phyloP scores from a whole-genome alignment of 139 green algal genomes.

The Gonium pectorale region DNA sequence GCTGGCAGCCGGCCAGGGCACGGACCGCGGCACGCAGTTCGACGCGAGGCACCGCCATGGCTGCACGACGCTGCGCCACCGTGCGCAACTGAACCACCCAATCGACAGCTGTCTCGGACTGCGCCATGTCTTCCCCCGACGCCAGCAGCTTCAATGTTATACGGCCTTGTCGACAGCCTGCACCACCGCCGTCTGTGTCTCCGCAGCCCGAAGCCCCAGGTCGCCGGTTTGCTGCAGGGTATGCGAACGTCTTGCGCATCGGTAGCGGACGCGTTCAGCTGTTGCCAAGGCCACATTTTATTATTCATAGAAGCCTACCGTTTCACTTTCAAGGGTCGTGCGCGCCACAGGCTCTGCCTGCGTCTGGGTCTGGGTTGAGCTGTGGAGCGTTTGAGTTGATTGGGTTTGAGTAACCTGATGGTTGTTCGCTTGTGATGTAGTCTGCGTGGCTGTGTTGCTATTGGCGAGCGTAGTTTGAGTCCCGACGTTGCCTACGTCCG shows the following conservation, averaged over 20 bases:
- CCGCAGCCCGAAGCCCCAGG: background rate
- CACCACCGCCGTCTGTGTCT: constrained; percentile 7
- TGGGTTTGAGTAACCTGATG: constrained; percentile 21
- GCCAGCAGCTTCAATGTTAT: background rate
- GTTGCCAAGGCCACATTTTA: background rate
- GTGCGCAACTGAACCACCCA: background rate
- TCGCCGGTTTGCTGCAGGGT: background rate
- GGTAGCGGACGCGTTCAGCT: background rate
- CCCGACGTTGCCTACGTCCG: background rate
- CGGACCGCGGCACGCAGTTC: constrained; percentile 6
- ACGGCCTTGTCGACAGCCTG: background rate
- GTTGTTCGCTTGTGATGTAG: too few species aligned
- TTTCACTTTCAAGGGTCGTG: background rate
- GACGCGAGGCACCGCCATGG: background rate
- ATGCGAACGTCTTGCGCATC: background rate
- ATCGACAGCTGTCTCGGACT: background rate
- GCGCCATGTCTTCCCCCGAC: background rate
- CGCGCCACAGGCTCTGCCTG: background rate
- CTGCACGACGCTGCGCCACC: background rate
- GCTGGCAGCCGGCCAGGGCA: constrained; percentile 19
- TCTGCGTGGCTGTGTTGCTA: background rate
- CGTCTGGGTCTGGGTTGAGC: constrained; percentile 19
- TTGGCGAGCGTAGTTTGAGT: background rate
- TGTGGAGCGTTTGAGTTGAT: background rate
- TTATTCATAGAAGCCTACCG: background rate